These are phyloP conservation scores for Neonectria magnoliae DNA, from an alignment of 2,329 filamentous ascomycete species.

Conservation along the genomic window DNA sequence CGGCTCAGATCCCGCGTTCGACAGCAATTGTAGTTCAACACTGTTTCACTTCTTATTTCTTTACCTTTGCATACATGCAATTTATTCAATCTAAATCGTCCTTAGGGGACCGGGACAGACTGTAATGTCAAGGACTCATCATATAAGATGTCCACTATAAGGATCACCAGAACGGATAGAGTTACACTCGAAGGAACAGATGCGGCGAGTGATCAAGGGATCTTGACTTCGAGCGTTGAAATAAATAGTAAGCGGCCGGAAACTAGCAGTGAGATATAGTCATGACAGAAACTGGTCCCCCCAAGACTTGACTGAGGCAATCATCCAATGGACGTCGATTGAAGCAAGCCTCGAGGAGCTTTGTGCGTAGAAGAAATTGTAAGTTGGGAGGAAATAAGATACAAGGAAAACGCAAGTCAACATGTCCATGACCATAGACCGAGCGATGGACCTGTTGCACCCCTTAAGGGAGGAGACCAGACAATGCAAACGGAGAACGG, in stretches of 20 bases:
- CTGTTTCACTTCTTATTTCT: not conserved
- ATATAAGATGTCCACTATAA: not conserved
- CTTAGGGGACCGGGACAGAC: not conserved
- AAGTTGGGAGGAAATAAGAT: not conserved
- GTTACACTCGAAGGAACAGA: not conserved
- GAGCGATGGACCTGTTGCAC: not conserved
- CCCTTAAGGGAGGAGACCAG: not conserved
- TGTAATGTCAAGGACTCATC: not conserved
- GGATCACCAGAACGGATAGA: not conserved
- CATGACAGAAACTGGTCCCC: not conserved
- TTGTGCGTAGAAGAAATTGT: not conserved
- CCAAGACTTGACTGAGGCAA: not conserved
- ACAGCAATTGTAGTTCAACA: not conserved
- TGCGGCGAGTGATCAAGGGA: not conserved
- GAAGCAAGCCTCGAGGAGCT: not conserved
- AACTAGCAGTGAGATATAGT: not conserved
- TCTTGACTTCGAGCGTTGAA: not conserved
- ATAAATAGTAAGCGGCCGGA: not conserved
- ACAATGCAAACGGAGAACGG: not conserved
- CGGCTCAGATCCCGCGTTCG: not conserved
- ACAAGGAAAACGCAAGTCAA: no score
- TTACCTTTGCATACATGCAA: not conserved
- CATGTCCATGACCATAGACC: not conserved
- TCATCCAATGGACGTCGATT: not conserved
- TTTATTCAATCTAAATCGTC: not conserved